These are phyloP conservation scores for Eragrostis tef DNA, from an alignment of 202 grass and related monocot species.

Conservation along the genomic window DNA sequence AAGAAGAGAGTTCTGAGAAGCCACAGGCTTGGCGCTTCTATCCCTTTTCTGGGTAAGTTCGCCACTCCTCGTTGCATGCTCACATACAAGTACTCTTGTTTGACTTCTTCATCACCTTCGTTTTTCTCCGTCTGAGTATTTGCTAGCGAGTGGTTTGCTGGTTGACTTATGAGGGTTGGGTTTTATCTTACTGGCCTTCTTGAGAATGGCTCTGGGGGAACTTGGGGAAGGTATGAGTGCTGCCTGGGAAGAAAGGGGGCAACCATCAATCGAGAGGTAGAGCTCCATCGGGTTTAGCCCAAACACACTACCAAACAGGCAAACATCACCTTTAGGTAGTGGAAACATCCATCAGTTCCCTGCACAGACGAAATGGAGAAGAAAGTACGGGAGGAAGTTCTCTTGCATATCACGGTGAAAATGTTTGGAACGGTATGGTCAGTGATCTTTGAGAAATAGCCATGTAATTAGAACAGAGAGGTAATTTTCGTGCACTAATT, in stretches of 20 bases:
- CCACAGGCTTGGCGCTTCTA: not conserved
- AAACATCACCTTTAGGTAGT: not conserved
- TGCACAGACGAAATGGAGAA: constrained; percentile 18
- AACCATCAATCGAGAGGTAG: not conserved
- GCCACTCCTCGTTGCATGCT: not conserved
- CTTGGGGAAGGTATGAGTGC: not conserved
- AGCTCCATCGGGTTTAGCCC: not conserved
- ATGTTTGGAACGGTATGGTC: constrained; percentile 17
- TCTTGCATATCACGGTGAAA: constrained; percentile 2
- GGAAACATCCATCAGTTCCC: not conserved
- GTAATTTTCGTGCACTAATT: too few species aligned
- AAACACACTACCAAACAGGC: not conserved
- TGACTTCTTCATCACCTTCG: not conserved
- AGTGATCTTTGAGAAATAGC: constrained; percentile 2
- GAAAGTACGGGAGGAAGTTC: not conserved
- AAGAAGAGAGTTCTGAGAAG: constrained; percentile 36
- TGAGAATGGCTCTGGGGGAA: not conserved
- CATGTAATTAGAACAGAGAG: not conserved
- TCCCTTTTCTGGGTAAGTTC: constrained; percentile 39
- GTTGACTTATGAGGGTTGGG: constrained; percentile 12
- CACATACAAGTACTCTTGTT: not conserved
- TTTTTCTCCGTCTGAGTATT: not conserved
- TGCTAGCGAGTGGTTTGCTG: constrained; percentile 18
- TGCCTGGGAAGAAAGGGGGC: not conserved
- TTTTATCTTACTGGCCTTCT: constrained; percentile 16